Conservation (phyloP, 2,329 filamentous ascomycete species). For the Pestalotiopsis sp. region DNA sequence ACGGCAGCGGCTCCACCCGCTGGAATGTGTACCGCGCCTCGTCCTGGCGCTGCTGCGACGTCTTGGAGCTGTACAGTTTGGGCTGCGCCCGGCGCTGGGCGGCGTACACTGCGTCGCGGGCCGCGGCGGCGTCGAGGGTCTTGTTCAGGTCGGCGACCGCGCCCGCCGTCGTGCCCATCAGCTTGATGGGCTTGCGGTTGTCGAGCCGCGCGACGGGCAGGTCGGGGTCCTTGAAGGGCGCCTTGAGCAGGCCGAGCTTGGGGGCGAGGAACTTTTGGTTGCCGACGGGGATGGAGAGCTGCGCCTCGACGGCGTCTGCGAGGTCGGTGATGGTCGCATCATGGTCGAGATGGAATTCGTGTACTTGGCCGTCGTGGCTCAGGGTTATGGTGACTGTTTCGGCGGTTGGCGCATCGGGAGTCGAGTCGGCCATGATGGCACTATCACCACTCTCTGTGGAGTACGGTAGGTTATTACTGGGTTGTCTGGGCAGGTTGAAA, state of each 20-base stretch:
- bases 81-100: slow-evolving; percentile 28
- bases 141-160: slow-evolving; percentile 57
- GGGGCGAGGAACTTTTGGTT: slow-evolving; percentile 71
- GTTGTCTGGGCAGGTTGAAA: neutral
- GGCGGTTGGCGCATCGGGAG: slow-evolving; percentile 11
- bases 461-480: neutral
- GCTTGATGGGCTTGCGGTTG: slow-evolving; percentile 57
- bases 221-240: slow-evolving; percentile 60
- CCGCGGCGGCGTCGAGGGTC: slow-evolving; percentile 48
- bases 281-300: slow-evolving; percentile 57
- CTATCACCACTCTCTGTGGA: neutral
- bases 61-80: slow-evolving; percentile 25
- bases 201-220: slow-evolving; percentile 49
- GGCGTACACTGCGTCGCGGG: slow-evolving; percentile 44
- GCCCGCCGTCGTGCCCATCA: slow-evolving; percentile 63
- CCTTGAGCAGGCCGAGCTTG: slow-evolving; percentile 64
- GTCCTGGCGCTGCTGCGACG: slow-evolving; percentile 43
- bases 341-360: slow-evolving; percentile 43
- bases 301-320: slow-evolving; percentile 54
- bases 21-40: slow-evolving; percentile 78
- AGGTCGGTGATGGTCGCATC: slow-evolving; percentile 58
- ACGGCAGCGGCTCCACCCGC: slow-evolving; percentile 70
- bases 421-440: slow-evolving; percentile 19
- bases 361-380: slow-evolving; percentile 45
- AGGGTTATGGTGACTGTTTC: slow-evolving; percentile 43